Evolutionary conservation across 2,329 filamentous ascomycete genomes (phyloP), one percentile per base, ranked within the genome.

Genomic region (Fusarium torreyae): DNA sequence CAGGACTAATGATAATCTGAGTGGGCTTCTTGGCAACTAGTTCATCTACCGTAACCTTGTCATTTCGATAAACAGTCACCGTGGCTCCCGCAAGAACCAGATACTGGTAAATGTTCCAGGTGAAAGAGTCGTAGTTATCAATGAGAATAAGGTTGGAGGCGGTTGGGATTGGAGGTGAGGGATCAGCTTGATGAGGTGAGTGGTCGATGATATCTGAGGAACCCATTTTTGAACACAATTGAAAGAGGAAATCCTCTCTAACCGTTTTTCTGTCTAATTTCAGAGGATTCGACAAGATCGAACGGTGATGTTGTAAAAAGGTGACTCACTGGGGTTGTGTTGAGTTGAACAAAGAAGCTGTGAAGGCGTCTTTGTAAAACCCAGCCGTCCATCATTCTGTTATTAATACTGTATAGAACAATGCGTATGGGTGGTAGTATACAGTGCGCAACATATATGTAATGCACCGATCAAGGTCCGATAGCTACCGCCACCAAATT

Each of bases 91-190:
- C 96, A n/a, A 99, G 89, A 8, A 95, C 92, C 2, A 99, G 89
- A 77, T 99, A 99, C 81, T 99, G 97, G 80, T 98, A 99, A 62
- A 99, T 94, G 77, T 99, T 99, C 94, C 94, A 99, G 62, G 95
- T 98, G 80, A 99, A 99, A 5, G 96, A 98, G 81, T 99, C 96
- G 81, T 98, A 99, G 82, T 99, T 99, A 85, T 99, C 96, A 76
- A 99, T 98, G 69, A 99, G 87, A 68, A 99, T 88, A 61, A 99
- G 87, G 81, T 98, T 98, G 59, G 92, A 92, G 26, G 96, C 96
- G 51, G 90, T 94, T 24, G 91, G 80, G 54, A 98, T 85, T 36
- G 90, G 89, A 53, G 90, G 84, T 31, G 91, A 90, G 53, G 92
- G 91, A 68, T 91, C 87, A 63, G 93, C 92, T 80, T 97, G 91